Evolutionary conservation across 2,329 filamentous ascomycete species (phyloP), one percentile per base, ranked within the genome.

Genomic region (Monilinia aucupariae): DNA sequence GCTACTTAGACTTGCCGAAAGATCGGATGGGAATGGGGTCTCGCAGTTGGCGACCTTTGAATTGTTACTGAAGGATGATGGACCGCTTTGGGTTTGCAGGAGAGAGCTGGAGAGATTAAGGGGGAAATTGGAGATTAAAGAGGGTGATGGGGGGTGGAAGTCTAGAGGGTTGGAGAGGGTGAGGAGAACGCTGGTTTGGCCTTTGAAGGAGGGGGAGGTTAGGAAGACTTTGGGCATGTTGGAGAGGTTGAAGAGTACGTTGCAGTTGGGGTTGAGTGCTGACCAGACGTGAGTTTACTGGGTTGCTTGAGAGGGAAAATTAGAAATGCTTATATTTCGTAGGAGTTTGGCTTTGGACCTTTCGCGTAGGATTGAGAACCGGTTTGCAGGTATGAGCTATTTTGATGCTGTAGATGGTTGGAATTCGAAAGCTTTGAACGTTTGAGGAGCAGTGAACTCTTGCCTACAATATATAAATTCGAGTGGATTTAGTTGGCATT

Each of bases 1-100:
- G 10, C 39, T 70, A n/a, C 66, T 70, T 3, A 58, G 47, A 32
- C 37, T 70, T 5, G 58, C 68, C 7, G 68, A 70, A 47, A 65
- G 61, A 13, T 52, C 62, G 1, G 56, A 60, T 41, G 25, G 7
- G 0, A 32, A 56, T 41, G 62, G 63, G 32, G 61, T 47, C 2
- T 12, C 53, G 9, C 50, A 62, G 3, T 60, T 69, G 10, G 43
- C 63, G 2, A 67, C 65, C 2, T 60, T 69, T 41, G 64, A 64
- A 39, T 41, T 66, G 12, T 51, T 70, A 8, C 27, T 62, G 0
- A 66, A 64, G 37, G 52, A 65, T 32, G 62, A 64, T 12, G 68
- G 67, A 2, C 62, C 67, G 15, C 51, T 69, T 6, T 27, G 59
- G 8, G 59, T 50, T n/a, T 70, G 67, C 52, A 51, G 53, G 27